These are phyloP conservation scores for Avena insularis DNA, from an alignment of 176 grass and related monocot genomes.

Conservation along the genomic window DNA sequence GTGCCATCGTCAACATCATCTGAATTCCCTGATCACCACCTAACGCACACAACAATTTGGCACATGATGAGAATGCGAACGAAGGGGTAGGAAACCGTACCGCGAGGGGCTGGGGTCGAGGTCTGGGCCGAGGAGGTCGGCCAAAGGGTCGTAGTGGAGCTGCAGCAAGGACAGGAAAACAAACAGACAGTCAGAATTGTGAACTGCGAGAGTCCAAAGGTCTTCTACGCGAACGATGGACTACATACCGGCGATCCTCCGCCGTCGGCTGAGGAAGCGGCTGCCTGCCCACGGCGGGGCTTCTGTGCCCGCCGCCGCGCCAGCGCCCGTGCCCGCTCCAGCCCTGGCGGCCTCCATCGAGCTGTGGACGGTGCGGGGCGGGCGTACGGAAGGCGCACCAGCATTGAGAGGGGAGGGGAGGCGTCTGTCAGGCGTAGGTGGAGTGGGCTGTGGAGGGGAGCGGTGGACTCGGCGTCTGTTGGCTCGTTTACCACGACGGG, in stretches of 20 bases:
- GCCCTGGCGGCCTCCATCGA: constrained; percentile 32
- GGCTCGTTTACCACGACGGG: not conserved
- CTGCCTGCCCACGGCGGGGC: constrained; percentile 12
- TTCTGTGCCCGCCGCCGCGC: not conserved
- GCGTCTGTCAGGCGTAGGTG: not conserved
- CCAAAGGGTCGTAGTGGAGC: constrained; percentile 59
- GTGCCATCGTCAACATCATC: not conserved
- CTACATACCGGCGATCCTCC: constrained; percentile 16
- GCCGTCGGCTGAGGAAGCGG: constrained; percentile 27
- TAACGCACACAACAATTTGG: not conserved
- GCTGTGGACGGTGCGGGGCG: constrained; percentile 4
- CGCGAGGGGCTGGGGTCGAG: constrained; percentile 35
- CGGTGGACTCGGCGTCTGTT: not conserved
- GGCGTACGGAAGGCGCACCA: constrained; percentile 36
- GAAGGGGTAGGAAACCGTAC: constrained; percentile 32
- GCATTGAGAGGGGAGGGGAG: not conserved
- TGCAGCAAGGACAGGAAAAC: constrained; percentile 43
- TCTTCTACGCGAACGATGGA: constrained; percentile 8
- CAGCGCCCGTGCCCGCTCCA: constrained; percentile 6
- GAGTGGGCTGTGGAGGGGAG: too few relatives aligned
- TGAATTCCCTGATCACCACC: not conserved
- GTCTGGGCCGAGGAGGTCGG: constrained; percentile 58
- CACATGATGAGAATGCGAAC: not conserved
- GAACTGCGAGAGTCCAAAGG: not conserved
- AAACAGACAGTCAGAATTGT: constrained; percentile 6